A percentile compares a stretch with the other conserved stretches of the same genome.
These are phyloP conservation scores for Cladochytrium tenue DNA, from an alignment of 371 early-diverging fungal genomes.

Conservation along the genomic window DNA sequence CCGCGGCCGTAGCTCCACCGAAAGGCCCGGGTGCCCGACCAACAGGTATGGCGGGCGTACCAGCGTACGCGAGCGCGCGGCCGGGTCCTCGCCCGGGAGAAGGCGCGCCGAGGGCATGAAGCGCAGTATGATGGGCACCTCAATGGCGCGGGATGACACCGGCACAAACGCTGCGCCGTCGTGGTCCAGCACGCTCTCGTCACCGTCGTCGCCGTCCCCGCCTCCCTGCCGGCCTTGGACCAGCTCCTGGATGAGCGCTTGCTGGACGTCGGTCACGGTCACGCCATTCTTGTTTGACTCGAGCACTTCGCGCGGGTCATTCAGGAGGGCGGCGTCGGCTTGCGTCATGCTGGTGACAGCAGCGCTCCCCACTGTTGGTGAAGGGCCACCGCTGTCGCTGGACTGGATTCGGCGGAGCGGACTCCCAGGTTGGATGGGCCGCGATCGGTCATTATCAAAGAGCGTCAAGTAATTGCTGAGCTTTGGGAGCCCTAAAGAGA, in stretches of 20 bases:
- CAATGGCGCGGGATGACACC: not conserved
- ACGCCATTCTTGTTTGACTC: not conserved
- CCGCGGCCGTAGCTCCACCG: not conserved
- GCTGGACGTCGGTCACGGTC: not conserved
- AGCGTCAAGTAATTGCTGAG: no score
- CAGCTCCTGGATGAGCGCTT: not conserved
- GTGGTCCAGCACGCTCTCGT: no score
- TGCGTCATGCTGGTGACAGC: not conserved
- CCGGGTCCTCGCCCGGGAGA: not conserved
- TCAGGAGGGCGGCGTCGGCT: not conserved
- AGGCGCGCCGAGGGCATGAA: not conserved
- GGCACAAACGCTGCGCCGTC: not conserved
- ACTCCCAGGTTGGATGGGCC: not conserved
- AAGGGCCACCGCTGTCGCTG: not conserved
- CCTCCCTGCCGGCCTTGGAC: not conserved
- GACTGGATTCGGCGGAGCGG: not conserved
- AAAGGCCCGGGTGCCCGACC: slow-evolving; percentile 3
- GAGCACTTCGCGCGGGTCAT: not conserved
- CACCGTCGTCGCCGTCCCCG: not conserved
- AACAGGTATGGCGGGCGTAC: slow-evolving; percentile 1
- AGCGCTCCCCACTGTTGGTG: not conserved
- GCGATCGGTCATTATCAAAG: not conserved
- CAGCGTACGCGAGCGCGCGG: not conserved
- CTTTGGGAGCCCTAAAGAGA: not conserved
- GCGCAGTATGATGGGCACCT: not conserved